These are phyloP conservation scores for Ceratobasidium papillatum DNA, from an alignment of 1,284 basidiomycete genomes.

Conservation along the genomic window DNA sequence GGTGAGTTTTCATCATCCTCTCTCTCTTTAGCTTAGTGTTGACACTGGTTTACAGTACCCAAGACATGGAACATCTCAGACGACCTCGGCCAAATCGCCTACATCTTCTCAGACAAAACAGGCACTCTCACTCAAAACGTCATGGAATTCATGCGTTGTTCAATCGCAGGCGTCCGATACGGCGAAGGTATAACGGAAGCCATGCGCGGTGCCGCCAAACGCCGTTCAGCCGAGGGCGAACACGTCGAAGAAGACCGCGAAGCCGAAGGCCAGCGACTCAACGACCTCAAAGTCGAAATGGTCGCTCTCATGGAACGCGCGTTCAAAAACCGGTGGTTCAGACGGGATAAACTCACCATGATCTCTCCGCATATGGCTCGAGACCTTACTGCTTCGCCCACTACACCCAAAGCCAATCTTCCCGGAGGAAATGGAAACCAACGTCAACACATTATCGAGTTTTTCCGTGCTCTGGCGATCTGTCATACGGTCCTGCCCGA, in stretches of 20 bases:
- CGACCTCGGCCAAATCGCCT: conserved; percentile 97
- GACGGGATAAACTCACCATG: conserved; percentile 84
- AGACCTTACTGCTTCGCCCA: conserved; percentile 61
- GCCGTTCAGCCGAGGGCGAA: conserved; percentile 58
- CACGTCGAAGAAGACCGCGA: conserved; percentile 68
- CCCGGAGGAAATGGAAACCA: conserved; percentile 57
- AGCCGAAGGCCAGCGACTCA: conserved; percentile 74
- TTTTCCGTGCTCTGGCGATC: conserved; percentile 90
- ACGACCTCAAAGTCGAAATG: conserved; percentile 79
- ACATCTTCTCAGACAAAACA: conserved; percentile 98
- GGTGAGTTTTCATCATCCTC: neutral
- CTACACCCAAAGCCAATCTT: neutral
- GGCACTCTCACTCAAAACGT: conserved; percentile 95
- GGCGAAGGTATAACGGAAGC: conserved; percentile 96
- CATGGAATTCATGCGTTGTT: conserved; percentile 99
- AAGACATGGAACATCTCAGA: conserved; percentile 99
- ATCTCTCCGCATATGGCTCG: conserved; percentile 86
- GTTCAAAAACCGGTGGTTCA: conserved; percentile 92
- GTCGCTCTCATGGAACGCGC: conserved; percentile 73
- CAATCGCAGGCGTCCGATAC: conserved; percentile 83
- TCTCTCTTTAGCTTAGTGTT: neutral
- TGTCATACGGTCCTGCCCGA: conserved; percentile 93
- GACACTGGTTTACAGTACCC: conserved; percentile 61
- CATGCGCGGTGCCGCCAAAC: conserved; percentile 88
- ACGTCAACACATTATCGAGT: conserved; percentile 75